Evolutionary conservation across 306 rosid genomes (phyloP).

Genomic region (Astragalus membranaceus): DNA sequence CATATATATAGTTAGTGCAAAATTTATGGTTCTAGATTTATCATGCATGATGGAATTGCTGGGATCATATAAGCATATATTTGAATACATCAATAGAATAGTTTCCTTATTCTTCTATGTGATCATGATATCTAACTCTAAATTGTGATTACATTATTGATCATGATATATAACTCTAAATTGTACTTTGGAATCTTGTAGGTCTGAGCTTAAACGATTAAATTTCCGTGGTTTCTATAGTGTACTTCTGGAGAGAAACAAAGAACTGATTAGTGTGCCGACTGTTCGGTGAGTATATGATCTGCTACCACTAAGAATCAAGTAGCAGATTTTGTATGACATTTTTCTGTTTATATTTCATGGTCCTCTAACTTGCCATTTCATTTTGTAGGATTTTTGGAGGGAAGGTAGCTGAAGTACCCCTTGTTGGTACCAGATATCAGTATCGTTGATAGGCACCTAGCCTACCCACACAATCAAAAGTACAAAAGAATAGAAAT

Average conservation of each 20-base stretch:
- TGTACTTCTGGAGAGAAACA: slow-evolving; percentile 60
- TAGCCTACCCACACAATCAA: too few species aligned
- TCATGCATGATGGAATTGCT: neutral
- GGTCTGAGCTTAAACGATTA: slow-evolving; percentile 66
- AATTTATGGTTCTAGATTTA: neutral
- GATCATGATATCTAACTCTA: neutral
- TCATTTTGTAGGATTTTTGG: slow-evolving; percentile 60
- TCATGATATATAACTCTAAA: slow-evolving; percentile 15
- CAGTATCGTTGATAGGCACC: too few species aligned
- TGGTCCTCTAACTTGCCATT: slow-evolving; percentile 9
- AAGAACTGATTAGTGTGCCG: slow-evolving; percentile 75
- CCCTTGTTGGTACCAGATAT: slow-evolving; percentile 69
- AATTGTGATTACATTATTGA: neutral
- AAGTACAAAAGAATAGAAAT: too few species aligned
- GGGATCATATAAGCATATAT: neutral
- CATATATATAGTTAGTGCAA: slow-evolving; percentile 16
- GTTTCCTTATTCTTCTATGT: neutral
- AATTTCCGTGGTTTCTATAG: slow-evolving; percentile 75
- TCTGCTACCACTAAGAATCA: neutral
- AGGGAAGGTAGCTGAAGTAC: slow-evolving; percentile 70
- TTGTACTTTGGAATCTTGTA: slow-evolving; percentile 27
- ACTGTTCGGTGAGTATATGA: slow-evolving; percentile 57
- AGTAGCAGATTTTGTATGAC: slow-evolving; percentile 3
- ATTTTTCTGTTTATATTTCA: neutral
- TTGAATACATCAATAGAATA: neutral